Evolutionary conservation across 495 filamentous ascomycete species (phyloP).

Genomic region (Penicillium alfredii): DNA sequence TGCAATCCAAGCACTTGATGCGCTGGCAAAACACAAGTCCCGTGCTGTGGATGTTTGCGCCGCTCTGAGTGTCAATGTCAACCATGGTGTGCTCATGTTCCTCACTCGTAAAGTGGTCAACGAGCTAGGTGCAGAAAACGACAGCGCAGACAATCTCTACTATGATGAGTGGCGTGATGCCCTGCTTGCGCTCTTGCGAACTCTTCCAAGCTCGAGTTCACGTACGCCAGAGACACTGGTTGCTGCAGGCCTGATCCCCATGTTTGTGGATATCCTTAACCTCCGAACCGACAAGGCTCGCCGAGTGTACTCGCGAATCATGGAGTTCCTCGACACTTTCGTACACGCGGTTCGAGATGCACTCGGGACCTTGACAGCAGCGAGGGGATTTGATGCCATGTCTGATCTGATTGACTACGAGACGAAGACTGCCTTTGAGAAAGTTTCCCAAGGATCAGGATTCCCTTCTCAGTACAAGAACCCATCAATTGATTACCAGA

Average conservation of each 20-base stretch:
- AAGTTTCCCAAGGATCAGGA: slow-evolving; percentile 59
- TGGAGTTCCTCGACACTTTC: slow-evolving; percentile 80
- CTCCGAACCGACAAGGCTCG: slow-evolving; percentile 77
- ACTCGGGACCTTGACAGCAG: slow-evolving; percentile 68
- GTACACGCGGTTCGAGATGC: slow-evolving; percentile 76
- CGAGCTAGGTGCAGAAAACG: slow-evolving; percentile 59
- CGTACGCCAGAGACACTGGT: slow-evolving; percentile 71
- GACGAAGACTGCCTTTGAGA: slow-evolving; percentile 62
- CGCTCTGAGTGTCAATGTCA: slow-evolving; percentile 86
- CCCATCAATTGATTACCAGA: slow-evolving; percentile 79
- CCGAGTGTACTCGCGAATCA: slow-evolving; percentile 69
- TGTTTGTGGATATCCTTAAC: slow-evolving; percentile 83
- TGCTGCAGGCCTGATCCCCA: slow-evolving; percentile 77
- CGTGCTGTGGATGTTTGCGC: slow-evolving; percentile 76
- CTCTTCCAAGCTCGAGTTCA: slow-evolving; percentile 61
- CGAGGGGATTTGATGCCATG: slow-evolving; percentile 78
- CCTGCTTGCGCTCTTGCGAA: slow-evolving; percentile 73
- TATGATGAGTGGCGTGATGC: slow-evolving; percentile 85
- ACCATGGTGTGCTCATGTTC: slow-evolving; percentile 94
- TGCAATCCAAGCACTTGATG: slow-evolving; percentile 73
- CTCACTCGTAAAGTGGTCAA: slow-evolving; percentile 83
- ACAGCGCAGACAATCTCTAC: slow-evolving; percentile 50
- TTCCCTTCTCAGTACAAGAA: slow-evolving; percentile 75
- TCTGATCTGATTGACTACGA: slow-evolving; percentile 78
- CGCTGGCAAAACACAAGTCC: slow-evolving; percentile 67